Percentiles rank a stretch among this genome's conserved stretches.
phyloP scores from a whole-genome alignment of 352 stramenopile genomes.

The Pythium inflatum region DNA sequence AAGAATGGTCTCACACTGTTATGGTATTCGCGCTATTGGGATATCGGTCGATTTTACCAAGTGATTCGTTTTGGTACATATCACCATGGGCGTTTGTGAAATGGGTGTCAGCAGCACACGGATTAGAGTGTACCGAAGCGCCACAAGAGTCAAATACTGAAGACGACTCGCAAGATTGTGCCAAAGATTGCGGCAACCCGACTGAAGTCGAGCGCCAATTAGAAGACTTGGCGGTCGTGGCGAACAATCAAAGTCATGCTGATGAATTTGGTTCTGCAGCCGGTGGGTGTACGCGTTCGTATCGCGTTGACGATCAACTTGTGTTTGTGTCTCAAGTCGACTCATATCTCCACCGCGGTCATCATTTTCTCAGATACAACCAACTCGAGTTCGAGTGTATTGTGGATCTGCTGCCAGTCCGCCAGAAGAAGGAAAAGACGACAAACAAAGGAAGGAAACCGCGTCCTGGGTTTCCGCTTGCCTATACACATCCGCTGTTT shows the following conservation, averaged over 20 bases:
- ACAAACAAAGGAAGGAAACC: not conserved
- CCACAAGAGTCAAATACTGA: too few species aligned
- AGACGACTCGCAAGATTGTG: too few species aligned
- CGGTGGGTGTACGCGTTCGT: not conserved
- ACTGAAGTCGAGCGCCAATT: not conserved
- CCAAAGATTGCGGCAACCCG: too few species aligned
- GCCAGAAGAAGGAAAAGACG: too few species aligned
- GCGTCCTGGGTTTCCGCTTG: not conserved
- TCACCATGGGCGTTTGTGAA: not conserved
- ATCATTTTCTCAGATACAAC: not conserved
- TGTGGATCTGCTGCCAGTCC: not conserved
- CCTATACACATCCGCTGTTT: constrained; percentile 12
- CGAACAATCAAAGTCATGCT: not conserved
- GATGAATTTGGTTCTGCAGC: not conserved
- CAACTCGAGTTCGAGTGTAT: constrained; percentile 16
- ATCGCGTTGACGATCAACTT: not conserved
- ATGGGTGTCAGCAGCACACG: not conserved
- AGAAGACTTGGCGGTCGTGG: not conserved
- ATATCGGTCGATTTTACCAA: constrained; percentile 1
- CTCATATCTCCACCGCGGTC: not conserved
- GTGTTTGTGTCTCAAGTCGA: constrained; percentile 4
- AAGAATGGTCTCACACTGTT: constrained; percentile 12
- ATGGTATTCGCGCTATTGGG: constrained; percentile 10
- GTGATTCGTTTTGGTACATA: constrained; percentile 20
- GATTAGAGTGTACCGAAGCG: too few species aligned